phyloP scores from a whole-genome alignment of 2,329 filamentous ascomycete genomes.

The Pseudocercospora eumusae region DNA sequence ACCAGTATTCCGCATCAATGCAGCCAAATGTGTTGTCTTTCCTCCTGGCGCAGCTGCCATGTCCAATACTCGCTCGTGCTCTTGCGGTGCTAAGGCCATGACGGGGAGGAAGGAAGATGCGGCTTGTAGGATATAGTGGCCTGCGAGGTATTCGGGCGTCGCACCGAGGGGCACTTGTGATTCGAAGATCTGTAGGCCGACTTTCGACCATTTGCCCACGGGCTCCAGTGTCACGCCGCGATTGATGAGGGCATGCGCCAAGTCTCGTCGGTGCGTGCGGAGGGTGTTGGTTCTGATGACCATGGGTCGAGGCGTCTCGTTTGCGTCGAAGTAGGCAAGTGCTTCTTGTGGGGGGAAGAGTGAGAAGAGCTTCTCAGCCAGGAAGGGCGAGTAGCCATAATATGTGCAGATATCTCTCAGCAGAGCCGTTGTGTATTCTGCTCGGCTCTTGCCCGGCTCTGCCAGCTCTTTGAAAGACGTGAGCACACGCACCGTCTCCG shows the following conservation, averaged over 20 bases:
- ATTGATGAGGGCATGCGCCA: slow-evolving; percentile 92
- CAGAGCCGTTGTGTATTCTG: slow-evolving; percentile 84
- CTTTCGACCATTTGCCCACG: slow-evolving; percentile 98
- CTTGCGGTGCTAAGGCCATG: slow-evolving; percentile 93
- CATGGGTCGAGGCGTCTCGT: slow-evolving; percentile 89
- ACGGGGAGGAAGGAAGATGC: slow-evolving; percentile 96
- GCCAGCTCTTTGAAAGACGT: slow-evolving; percentile 82
- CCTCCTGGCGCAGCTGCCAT: slow-evolving; percentile 95
- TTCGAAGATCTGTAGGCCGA: slow-evolving; percentile 95
- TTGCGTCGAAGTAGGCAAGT: slow-evolving; percentile 97
- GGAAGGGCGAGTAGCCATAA: slow-evolving; percentile 91
- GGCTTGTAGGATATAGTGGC: slow-evolving; percentile 96
- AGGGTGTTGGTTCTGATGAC: slow-evolving; percentile 97
- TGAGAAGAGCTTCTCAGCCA: slow-evolving; percentile 94
- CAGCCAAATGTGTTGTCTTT: slow-evolving; percentile 95
- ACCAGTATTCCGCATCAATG: slow-evolving; percentile 96
- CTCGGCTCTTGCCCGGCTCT: slow-evolving; percentile 76
- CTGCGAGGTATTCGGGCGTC: slow-evolving; percentile 94
- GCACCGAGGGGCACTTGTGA: slow-evolving; percentile 84
- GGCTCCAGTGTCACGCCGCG: slow-evolving; percentile 94
- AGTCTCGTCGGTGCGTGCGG: slow-evolving; percentile 71
- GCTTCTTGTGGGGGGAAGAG: slow-evolving; percentile 92
- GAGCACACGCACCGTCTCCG: slow-evolving; percentile 87
- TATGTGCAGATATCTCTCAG: slow-evolving; percentile 92
- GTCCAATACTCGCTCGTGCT: slow-evolving; percentile 87